Evolutionary conservation across 2,329 filamentous ascomycete species (phyloP).

Genomic region (Penicillium digitatum): DNA sequence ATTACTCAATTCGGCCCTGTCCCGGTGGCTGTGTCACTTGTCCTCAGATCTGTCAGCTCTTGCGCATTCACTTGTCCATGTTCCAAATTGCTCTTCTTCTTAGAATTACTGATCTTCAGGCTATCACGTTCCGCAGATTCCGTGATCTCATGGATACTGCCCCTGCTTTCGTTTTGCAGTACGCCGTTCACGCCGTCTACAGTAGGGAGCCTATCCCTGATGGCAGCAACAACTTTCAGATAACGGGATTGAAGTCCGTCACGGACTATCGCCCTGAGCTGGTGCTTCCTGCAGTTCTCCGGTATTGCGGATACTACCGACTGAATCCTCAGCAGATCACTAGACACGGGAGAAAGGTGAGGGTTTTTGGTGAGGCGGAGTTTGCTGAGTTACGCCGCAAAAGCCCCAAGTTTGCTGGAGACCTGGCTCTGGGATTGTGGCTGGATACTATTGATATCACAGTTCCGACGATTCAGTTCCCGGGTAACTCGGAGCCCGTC

Average conservation of each 20-base stretch:
- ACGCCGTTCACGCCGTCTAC: slow-evolving; percentile 5
- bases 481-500: background rate
- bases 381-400: background rate
- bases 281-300: slow-evolving; percentile 5
- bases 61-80: slow-evolving; percentile 10
- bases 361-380: background rate
- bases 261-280: slow-evolving; percentile 5
- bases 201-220: background rate
- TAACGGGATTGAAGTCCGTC: background rate
- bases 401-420: background rate
- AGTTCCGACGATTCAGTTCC: background rate
- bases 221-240: background rate
- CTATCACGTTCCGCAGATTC: slow-evolving; percentile 6
- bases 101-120: slow-evolving; percentile 12
- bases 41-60: slow-evolving; percentile 5
- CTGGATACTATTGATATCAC: slow-evolving; percentile 1
- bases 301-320: slow-evolving; percentile 6
- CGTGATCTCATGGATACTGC: slow-evolving; percentile 6
- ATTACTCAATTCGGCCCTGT: background rate
- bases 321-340: background rate
- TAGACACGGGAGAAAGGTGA: background rate
- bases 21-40: slow-evolving; percentile 6
- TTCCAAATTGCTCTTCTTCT: slow-evolving; percentile 12
- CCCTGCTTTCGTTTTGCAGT: slow-evolving; percentile 2
- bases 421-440: background rate